Evolutionary conservation across 805 yeast genomes (phyloP).

Genomic region (Yarrowia deformans): DNA sequence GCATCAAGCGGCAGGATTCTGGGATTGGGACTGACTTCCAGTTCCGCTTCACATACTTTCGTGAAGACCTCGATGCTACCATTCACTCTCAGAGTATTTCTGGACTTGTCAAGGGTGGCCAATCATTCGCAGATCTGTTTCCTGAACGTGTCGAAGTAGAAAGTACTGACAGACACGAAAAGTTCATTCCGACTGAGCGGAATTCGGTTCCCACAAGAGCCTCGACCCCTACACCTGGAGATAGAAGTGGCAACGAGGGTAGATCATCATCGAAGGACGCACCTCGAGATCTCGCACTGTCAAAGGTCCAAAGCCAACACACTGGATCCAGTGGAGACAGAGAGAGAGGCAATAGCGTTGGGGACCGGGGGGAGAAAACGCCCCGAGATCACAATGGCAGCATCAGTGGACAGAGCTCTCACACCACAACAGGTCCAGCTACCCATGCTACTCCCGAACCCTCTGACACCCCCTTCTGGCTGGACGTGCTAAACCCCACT

Average conservation of each 20-base stretch:
- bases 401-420: constrained; percentile 21
- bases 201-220: constrained; percentile 37
- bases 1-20: constrained; percentile 37
- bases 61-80: constrained; percentile 89
- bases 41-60: constrained; percentile 86
- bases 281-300: constrained; percentile 7
- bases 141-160: constrained; percentile 46
- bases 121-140: constrained; percentile 68
- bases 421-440: constrained; percentile 2
- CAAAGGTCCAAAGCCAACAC: constrained; percentile 20
- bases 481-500: constrained; percentile 89
- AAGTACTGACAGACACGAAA: constrained; percentile 9
- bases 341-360: constrained; percentile 23
- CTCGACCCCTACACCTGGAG: constrained; percentile 34
- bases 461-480: constrained; percentile 80
- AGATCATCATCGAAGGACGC: constrained; percentile 20
- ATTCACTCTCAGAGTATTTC: constrained; percentile 88
- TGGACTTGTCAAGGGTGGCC: constrained; percentile 72
- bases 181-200: constrained; percentile 36
- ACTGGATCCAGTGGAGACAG: constrained; percentile 25
- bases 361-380: constrained; percentile 1
- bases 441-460: constrained; percentile 24
- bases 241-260: constrained; percentile 19
- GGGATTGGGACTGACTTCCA: constrained; percentile 48
- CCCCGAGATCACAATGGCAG: constrained; percentile 23